Evolutionary conservation across 306 rosid species (phyloP).

Genomic region (Medicago ruthenica): DNA sequence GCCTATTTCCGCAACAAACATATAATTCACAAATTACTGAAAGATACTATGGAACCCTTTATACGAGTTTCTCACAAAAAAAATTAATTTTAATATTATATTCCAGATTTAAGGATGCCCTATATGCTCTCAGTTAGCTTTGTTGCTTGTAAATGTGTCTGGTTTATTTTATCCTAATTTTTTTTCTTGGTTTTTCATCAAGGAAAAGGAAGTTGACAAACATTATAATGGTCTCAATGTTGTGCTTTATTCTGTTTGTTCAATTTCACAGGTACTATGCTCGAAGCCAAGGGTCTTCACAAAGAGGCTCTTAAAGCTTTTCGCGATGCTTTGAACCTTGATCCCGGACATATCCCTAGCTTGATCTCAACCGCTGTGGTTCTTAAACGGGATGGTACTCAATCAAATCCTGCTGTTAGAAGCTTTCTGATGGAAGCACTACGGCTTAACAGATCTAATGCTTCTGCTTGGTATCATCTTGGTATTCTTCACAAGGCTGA

Average conservation of each 20-base stretch:
- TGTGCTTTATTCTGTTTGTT: background rate
- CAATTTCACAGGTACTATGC: conserved; percentile 59
- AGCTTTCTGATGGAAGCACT: conserved; percentile 84
- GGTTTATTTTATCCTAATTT: background rate
- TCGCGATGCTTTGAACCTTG: conserved; percentile 64
- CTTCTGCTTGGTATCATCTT: conserved; percentile 84
- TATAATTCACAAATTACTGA: background rate
- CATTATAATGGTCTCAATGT: conserved; percentile 6
- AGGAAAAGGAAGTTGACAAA: background rate
- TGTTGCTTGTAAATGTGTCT: conserved; percentile 17
- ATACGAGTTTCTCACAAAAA: background rate
- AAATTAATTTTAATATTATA: background rate
- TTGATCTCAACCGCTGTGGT: conserved; percentile 71
- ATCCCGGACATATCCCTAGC: conserved; percentile 76
- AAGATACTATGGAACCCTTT: conserved; percentile 9
- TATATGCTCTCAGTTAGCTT: background rate
- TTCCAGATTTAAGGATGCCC: background rate
- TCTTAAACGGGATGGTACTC: conserved; percentile 59
- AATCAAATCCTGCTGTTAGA: conserved; percentile 53
- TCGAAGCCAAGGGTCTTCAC: conserved; percentile 69
- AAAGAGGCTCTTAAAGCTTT: conserved; percentile 74
- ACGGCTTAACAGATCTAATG: conserved; percentile 67
- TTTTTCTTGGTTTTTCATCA: conserved; percentile 1
- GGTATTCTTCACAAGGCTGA: conserved; percentile 65
- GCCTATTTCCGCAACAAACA: background rate